Base-by-base conservation (phyloP, 768 basidiomycete genomes). In the Lactifluus rugatus region DNA sequence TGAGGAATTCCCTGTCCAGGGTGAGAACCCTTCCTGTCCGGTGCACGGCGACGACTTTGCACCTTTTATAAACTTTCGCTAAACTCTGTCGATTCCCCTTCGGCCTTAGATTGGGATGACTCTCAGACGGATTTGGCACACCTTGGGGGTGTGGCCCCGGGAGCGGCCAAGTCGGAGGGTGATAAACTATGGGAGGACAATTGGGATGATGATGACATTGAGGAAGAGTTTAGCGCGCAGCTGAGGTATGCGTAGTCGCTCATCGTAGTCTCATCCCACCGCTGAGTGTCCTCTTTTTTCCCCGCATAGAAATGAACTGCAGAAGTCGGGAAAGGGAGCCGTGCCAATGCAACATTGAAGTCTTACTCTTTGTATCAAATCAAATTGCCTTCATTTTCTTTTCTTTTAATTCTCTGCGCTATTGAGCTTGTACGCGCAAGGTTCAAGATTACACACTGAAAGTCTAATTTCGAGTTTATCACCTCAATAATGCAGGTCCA, bases 181-280 rank as follows among this genome's bases (percentile, higher is more conserved):
- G 85, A 96, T 71, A 90, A 93, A 67, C 75, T 99, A 11, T 99
- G 96, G 96, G 96, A 99, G 76, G 96, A 98, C 66, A 97, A 97
- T 70, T 99, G 96, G 96, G 96, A 99, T 67, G 96, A 99, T 66
- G 96, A 99, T 73, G 95, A 98, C 72, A 85, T 96, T 61, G 95
- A 95, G 70, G 94, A 97, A 66, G 93, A 96, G 64, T 99, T 99
- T 69, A 93, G 91, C 66, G 84, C 89, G 52, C 93, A 96, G 72
- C 75, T 99, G 65, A 83, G 96, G 96, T 94, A 69, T 65, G 88
- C 75, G 11, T 26, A 9, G n/a, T 17, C 3, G 2, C 41, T 14
- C 28, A 10, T n/a, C n/a, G 9, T 23, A 16, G 11, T n/a, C 32
- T 2, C 4, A 19, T 6, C 8, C 16, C 5, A 42, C 2, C 11